Evolutionary conservation across 2,329 filamentous ascomycete species (phyloP), one percentile per base, ranked within the genome.

Genomic region (Xylariaceae sp.): DNA sequence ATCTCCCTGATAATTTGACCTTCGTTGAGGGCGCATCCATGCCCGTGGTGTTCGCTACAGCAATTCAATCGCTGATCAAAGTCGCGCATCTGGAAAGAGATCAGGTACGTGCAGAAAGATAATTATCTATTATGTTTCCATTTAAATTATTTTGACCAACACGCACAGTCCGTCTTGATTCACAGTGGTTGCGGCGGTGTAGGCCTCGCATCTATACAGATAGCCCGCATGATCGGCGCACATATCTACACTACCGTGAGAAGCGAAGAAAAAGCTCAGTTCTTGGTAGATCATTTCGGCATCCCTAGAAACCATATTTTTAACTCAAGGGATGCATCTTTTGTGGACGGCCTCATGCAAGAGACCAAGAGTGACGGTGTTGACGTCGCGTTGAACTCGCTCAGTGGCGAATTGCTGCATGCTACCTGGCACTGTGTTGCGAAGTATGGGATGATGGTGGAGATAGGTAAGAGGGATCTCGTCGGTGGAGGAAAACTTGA

Each of bases 381-480:
- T 2, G 71, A 76, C 37, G 48, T 75, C 6, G 62, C 74, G 1
- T 71, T 74, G 42, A 73, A 74, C 49, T 64, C 73, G 0, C 16
- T 46, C 10, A 69, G 72, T 4, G 20, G 45, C 17, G 47, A 49
- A 22, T 11, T 32, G 2, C 29, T 49, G 11, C 21, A 17, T 14
- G 34, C 22, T 6, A 39, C 47, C 6, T 46, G 44, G 35, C 25
- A 34, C 16, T 22, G 34, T 34, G 25, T 49, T 6, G 47, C 38
- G 8, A 14, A 29, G 14, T 29, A 8, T 29, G 25, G 25, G 8
- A 29, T 20, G 6, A 20, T 25, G 17, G 29, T 48, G 22, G 46
- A 48, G n/a, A 44, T 48, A 17, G 42, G 46, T 16, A 25, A 23
- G 7, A 36, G 12, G 4, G 46, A 48, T 20, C 37, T 48, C 14